phyloP scores from a whole-genome alignment of 768 basidiomycete genomes.

The Podaxis pistillaris region DNA sequence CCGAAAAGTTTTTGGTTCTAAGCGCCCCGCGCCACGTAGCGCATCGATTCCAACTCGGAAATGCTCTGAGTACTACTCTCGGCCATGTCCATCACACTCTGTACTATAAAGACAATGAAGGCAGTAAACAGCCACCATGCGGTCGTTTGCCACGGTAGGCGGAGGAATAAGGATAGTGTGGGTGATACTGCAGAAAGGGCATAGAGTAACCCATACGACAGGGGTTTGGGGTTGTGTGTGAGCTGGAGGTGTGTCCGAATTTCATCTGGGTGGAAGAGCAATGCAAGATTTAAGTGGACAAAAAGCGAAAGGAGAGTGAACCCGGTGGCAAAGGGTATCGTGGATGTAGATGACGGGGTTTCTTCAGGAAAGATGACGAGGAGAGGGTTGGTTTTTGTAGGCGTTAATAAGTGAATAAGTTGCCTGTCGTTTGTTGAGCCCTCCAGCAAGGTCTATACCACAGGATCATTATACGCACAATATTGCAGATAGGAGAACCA shows the following conservation, averaged over 20 bases:
- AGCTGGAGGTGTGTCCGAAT: conserved; percentile 32
- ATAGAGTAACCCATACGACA: conserved; percentile 31
- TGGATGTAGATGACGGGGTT: conserved; percentile 18
- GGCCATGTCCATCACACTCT: conserved; percentile 45
- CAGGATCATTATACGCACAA: conserved; percentile 36
- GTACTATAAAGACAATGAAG: conserved; percentile 41
- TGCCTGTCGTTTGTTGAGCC: conserved; percentile 35
- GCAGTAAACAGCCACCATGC: conserved; percentile 52
- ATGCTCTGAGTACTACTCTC: conserved; percentile 45
- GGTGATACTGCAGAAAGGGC: conserved; percentile 45
- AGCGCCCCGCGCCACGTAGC: conserved; percentile 55
- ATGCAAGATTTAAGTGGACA: conserved; percentile 47
- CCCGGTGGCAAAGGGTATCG: conserved; percentile 43
- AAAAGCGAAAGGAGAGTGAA: conserved; percentile 49
- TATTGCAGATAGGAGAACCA: conserved; percentile 42
- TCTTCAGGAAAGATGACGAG: conserved; percentile 38
- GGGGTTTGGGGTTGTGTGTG: conserved; percentile 24
- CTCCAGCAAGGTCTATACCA: neutral
- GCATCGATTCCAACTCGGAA: conserved; percentile 48
- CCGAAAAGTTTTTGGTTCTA: conserved; percentile 22
- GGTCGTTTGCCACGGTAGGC: conserved; percentile 50
- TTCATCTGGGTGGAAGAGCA: conserved; percentile 39
- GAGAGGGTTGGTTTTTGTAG: conserved; percentile 45
- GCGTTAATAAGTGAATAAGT: conserved; percentile 42
- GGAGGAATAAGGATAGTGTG: conserved; percentile 44